These are phyloP conservation scores for Alnus rubra DNA, from an alignment of 306 rosid species.

Conservation along the genomic window DNA sequence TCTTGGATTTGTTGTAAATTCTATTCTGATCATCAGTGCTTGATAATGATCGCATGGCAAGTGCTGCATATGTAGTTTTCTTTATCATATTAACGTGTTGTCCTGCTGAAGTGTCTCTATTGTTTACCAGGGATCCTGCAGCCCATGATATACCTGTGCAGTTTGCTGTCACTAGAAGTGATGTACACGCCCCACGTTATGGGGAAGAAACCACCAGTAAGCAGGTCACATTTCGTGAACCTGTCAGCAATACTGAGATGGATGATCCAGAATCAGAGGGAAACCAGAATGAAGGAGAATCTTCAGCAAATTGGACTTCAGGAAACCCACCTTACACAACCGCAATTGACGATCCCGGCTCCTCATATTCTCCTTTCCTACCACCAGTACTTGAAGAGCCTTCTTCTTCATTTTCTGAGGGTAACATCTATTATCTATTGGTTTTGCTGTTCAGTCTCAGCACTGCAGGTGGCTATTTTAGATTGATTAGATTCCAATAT, in stretches of 20 bases:
- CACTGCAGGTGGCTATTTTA: slow-evolving; percentile 22
- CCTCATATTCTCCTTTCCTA: slow-evolving; percentile 71
- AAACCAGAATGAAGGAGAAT: slow-evolving; percentile 66
- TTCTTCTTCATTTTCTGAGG: slow-evolving; percentile 95
- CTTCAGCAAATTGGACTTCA: slow-evolving; percentile 59
- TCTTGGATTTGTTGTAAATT: slow-evolving; percentile 16
- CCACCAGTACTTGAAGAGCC: slow-evolving; percentile 92
- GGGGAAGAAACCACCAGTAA: slow-evolving; percentile 66
- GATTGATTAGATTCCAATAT: slow-evolving; percentile 31
- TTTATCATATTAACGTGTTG: background rate
- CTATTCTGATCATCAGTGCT: slow-evolving; percentile 12
- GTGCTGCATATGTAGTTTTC: slow-evolving; percentile 9
- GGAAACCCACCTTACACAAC: slow-evolving; percentile 66
- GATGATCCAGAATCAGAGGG: slow-evolving; percentile 73
- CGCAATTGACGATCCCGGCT: slow-evolving; percentile 64
- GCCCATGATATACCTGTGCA: slow-evolving; percentile 43
- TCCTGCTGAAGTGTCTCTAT: slow-evolving; percentile 35
- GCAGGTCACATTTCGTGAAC: slow-evolving; percentile 87
- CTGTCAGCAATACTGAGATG: slow-evolving; percentile 63
- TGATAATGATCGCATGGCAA: slow-evolving; percentile 3
- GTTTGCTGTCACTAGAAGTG: slow-evolving; percentile 39
- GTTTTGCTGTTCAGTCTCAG: slow-evolving; percentile 10
- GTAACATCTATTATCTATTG: slow-evolving; percentile 41
- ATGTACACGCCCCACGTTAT: slow-evolving; percentile 43
- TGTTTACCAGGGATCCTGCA: slow-evolving; percentile 50